Conservation (phyloP, 2,329 filamentous ascomycete species). For the Scedosporium dehoogii region DNA sequence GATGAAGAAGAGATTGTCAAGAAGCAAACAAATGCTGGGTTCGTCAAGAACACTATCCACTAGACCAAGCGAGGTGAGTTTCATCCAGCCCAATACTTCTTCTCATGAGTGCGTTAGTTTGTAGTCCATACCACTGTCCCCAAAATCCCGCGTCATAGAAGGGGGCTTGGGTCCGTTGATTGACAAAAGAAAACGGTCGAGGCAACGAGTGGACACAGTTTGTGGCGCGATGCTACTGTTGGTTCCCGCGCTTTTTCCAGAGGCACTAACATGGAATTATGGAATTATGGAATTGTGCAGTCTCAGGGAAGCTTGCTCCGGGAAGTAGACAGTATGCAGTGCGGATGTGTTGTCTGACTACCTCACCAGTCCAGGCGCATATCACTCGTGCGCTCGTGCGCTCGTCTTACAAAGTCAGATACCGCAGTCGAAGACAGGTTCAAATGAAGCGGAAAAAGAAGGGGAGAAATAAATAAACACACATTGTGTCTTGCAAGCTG, state of each 20-base stretch:
- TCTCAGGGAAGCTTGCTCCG: neutral
- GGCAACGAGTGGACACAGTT: neutral
- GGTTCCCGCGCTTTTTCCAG: neutral
- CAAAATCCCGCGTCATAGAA: too few species aligned
- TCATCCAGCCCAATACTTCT: too few species aligned
- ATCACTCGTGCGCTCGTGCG: neutral
- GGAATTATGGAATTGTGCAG: too few species aligned
- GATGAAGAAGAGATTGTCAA: too few species aligned
- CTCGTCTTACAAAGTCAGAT: neutral
- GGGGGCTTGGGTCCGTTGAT: too few species aligned
- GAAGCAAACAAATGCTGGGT: too few species aligned
- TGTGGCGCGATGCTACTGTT: neutral
- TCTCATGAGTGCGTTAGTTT: too few species aligned
- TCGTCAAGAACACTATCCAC: too few species aligned
- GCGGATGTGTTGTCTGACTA: neutral
- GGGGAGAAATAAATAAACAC: neutral
- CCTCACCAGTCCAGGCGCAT: neutral
- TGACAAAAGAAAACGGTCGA: neutral
- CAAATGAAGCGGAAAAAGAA: neutral
- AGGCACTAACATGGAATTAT: too few species aligned
- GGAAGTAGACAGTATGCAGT: neutral
- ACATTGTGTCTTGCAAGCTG: neutral
- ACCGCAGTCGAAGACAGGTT: neutral
- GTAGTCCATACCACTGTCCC: too few species aligned
- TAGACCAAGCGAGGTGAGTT: too few species aligned